Conservation (phyloP, 2,329 filamentous ascomycete genomes). For the Cytospora piceicola region DNA sequence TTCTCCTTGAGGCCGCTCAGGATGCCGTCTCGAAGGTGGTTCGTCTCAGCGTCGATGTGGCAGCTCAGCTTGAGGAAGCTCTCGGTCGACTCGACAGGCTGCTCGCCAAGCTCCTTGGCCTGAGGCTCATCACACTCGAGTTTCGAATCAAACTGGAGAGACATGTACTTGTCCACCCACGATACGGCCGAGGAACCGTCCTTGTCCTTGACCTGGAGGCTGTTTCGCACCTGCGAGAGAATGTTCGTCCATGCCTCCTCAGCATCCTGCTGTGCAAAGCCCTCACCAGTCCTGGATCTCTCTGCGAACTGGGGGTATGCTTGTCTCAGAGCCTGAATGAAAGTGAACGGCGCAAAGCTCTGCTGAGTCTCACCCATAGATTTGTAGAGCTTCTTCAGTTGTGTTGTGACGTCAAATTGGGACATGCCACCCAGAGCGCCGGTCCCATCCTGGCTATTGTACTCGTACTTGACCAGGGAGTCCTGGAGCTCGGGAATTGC, state of each 20-base stretch:
- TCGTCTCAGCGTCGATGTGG: constrained; percentile 85
- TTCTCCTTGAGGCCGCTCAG: constrained; percentile 80
- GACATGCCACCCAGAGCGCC: constrained; percentile 42
- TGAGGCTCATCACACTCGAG: constrained; percentile 83
- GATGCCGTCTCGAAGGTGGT: constrained; percentile 90
- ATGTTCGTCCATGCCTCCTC: constrained; percentile 99
- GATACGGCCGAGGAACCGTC: constrained; percentile 58
- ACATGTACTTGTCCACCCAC: constrained; percentile 90
- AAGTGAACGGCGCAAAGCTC: constrained; percentile 80
- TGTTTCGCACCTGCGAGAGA: constrained; percentile 78
- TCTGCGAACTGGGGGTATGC: constrained; percentile 94
- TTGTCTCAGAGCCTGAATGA: constrained; percentile 77
- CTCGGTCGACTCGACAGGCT: constrained; percentile 69
- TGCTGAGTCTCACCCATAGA: constrained; percentile 88
- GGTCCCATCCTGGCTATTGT: constrained; percentile 38
- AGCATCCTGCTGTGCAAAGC: constrained; percentile 96
- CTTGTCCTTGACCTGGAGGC: constrained; percentile 67
- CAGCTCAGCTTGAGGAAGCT: constrained; percentile 92
- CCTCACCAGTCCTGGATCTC: constrained; percentile 77
- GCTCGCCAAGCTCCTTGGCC: constrained; percentile 75
- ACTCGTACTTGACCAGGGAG: constrained; percentile 70
- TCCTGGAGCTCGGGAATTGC: constrained; percentile 89
- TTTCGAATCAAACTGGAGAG: constrained; percentile 76
- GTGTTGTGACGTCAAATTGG: constrained; percentile 72
- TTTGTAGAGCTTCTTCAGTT: constrained; percentile 82